Base-by-base conservation (phyloP, 768 basidiomycete species). In the Trametes meyenii region DNA sequence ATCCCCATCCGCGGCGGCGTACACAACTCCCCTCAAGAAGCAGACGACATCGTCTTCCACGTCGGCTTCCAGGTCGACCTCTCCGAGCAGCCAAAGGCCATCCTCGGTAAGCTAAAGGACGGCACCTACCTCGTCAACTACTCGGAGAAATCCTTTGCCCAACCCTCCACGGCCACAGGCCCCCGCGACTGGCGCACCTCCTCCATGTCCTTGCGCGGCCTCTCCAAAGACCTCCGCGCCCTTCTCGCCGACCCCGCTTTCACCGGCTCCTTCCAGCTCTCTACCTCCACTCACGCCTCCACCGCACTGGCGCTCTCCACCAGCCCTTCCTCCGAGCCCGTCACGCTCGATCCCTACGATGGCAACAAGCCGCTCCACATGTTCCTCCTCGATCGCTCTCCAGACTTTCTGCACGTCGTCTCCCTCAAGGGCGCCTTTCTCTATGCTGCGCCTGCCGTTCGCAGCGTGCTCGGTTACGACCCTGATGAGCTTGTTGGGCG, bases 61-160 rank as follows among this genome's bases (percentile, higher is more conserved):
- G 88, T 99, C 52, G 97, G 97, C 0, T 98, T 99, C 79, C 95
- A 99, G 75, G 90, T 97, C 57, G 94, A 98, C 74, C 79, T 99
- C 50, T 86, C 87, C 17, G 86, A 89, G 68, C 94, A 96, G 75
- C 94, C 94, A 2, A 86, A 86, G 66, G 85, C 85, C 2, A 95
- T 97, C 61, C 76, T 95, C 55, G 83, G 89, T 65, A 92, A 88
- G 71, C 80, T 95, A 55, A 76, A 82, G 19, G 87, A 92, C 66
- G 95, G 95, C 17, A 85, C 82, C 36, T 94, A 94, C 74, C 75
- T 86, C 58, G 82, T 85, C 70, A 84, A 92, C 70, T 86, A 88
- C 72, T 74, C 72, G 26, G 66, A 55, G 70, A 62, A 66, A 16
- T 45, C 58, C 55, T 55, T 44, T 17, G 10, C 35, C 49, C 58